Conservation (phyloP, 2,329 filamentous ascomycete genomes). For the Fusarium sp. region DNA sequence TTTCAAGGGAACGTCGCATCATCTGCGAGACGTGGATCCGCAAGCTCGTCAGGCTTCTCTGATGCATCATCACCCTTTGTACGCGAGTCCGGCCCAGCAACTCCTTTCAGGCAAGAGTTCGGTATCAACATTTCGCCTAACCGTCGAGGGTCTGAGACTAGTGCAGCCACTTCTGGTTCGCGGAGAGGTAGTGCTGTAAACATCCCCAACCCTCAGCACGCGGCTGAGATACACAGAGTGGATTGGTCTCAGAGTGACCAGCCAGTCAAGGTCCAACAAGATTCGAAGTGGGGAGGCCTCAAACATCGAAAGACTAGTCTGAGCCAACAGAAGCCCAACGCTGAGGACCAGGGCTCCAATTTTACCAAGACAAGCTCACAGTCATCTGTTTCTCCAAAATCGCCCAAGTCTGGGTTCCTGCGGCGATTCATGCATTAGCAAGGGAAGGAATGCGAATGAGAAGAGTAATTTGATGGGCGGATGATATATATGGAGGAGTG, state of each 20-base stretch:
- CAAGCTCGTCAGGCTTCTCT: slow-evolving; percentile 32
- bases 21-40: slow-evolving; percentile 20
- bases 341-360: slow-evolving; percentile 20
- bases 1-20: slow-evolving; percentile 1
- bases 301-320: slow-evolving; percentile 52
- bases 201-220: slow-evolving; percentile 25
- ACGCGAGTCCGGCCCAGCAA: slow-evolving; percentile 24
- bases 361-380: slow-evolving; percentile 1
- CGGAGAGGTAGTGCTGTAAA: slow-evolving; percentile 30
- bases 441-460: not conserved
- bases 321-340: slow-evolving; percentile 41
- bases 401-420: slow-evolving; percentile 53
- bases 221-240: slow-evolving; percentile 52
- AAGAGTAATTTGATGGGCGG: not conserved
- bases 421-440: slow-evolving; percentile 55
- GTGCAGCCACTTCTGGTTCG: slow-evolving; percentile 18
- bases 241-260: slow-evolving; percentile 71
- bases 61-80: slow-evolving; percentile 26
- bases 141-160: slow-evolving; percentile 32
- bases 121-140: slow-evolving; percentile 12
- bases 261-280: slow-evolving; percentile 47
- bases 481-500: slow-evolving; percentile 5
- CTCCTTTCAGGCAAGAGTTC: slow-evolving; percentile 33
- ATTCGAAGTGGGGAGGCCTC: slow-evolving; percentile 59
- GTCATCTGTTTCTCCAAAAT: slow-evolving; percentile 41